These are phyloP conservation scores for Paradendryphiella salina DNA, from an alignment of 2,329 filamentous ascomycete genomes.

Conservation along the genomic window DNA sequence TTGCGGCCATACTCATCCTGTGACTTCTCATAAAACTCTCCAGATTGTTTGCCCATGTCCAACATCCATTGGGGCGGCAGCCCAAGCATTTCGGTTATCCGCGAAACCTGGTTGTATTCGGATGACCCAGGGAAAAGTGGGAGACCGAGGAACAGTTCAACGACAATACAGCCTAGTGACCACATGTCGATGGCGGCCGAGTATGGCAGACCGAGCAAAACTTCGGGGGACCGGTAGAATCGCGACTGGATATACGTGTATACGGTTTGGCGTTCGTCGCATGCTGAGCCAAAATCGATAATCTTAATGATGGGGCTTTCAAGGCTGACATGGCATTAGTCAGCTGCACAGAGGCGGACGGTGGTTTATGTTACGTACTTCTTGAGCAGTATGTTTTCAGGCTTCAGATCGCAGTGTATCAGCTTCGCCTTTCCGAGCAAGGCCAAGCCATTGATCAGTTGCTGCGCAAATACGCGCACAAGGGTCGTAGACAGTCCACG, in stretches of 20 bases:
- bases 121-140: conserved; percentile 96
- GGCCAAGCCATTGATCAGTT: conserved; percentile 88
- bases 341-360: background rate
- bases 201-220: conserved; percentile 91
- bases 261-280: conserved; percentile 96
- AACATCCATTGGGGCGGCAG: conserved; percentile 98
- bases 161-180: conserved; percentile 97
- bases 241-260: conserved; percentile 99
- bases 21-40: conserved; percentile 94
- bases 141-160: conserved; percentile 92
- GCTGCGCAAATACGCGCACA: conserved; percentile 95
- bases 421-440: conserved; percentile 93
- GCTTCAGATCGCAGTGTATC: conserved; percentile 97
- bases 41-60: conserved; percentile 96
- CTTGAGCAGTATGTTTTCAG: conserved; percentile 95
- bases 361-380: conserved; percentile 62
- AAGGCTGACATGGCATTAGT: conserved; percentile 56
- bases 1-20: conserved; percentile 90
- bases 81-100: conserved; percentile 97
- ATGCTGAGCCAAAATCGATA: conserved; percentile 98
- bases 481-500: conserved; percentile 94
- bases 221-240: conserved; percentile 96
- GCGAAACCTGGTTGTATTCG: conserved; percentile 96
- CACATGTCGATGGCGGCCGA: conserved; percentile 99
- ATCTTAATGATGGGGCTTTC: conserved; percentile 99